These are phyloP conservation scores for Begonia masoniana DNA, from an alignment of 306 rosid species.

Conservation along the genomic window DNA sequence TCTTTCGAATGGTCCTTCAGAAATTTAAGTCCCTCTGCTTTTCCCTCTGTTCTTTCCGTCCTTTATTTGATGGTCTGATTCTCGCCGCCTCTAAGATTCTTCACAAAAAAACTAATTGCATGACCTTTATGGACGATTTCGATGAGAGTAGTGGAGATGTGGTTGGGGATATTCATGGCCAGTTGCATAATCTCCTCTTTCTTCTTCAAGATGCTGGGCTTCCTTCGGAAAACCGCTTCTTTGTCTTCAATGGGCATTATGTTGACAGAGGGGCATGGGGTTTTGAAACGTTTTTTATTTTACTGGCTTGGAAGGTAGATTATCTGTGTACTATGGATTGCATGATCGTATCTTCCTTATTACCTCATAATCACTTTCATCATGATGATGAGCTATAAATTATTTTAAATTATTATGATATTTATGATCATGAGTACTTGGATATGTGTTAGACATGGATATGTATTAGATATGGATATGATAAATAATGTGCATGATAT, in stretches of 20 bases:
- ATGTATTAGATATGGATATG: too few species aligned
- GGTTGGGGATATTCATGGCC: constrained; percentile 69
- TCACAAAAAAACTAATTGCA: constrained; percentile 71
- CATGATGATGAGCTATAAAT: too few species aligned
- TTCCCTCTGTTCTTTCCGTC: constrained; percentile 54
- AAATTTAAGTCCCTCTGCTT: constrained; percentile 37
- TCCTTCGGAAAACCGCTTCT: constrained; percentile 44
- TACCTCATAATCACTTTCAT: too few species aligned
- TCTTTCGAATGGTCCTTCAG: constrained; percentile 64
- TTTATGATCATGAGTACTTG: too few species aligned
- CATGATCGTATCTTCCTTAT: too few species aligned
- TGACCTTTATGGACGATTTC: constrained; percentile 30
- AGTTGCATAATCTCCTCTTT: constrained; percentile 57
- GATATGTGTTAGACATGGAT: too few species aligned
- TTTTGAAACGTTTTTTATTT: too few species aligned
- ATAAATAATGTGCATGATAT: too few species aligned
- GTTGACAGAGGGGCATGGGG: constrained; percentile 97
- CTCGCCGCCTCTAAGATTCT: constrained; percentile 68
- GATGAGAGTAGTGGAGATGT: constrained; percentile 9
- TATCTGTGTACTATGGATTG: too few species aligned
- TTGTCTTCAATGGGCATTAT: constrained; percentile 72
- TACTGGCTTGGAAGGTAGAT: too few species aligned
- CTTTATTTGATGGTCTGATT: constrained; percentile 48
- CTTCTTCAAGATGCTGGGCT: constrained; percentile 54
- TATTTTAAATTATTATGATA: too few species aligned